These are phyloP conservation scores for Coemansia sp. DNA, from an alignment of 192 early-diverging fungal genomes.

Conservation along the genomic window DNA sequence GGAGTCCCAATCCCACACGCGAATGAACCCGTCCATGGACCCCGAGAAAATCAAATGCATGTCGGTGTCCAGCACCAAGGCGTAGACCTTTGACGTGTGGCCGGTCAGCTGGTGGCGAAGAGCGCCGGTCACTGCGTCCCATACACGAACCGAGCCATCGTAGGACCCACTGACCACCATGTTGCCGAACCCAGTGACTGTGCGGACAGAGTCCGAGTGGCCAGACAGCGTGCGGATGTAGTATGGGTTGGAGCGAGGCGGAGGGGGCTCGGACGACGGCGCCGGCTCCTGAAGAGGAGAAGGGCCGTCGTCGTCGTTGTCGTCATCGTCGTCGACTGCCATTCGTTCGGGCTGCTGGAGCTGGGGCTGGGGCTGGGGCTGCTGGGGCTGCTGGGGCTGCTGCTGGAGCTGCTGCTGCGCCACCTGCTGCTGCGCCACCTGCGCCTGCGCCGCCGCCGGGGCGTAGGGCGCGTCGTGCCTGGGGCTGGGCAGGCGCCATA, in stretches of 20 bases:
- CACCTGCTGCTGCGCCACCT: too few species aligned
- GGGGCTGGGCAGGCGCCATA: slow-evolving; percentile 89
- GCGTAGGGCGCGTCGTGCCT: slow-evolving; percentile 54
- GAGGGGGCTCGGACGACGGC: too few species aligned
- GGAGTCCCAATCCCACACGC: slow-evolving; percentile 87
- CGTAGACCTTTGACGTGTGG: slow-evolving; percentile 94
- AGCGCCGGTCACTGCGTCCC: slow-evolving; percentile 78
- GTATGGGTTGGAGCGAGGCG: slow-evolving; percentile 64
- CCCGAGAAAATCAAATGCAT: slow-evolving; percentile 85
- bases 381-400: background rate
- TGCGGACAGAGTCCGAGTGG: slow-evolving; percentile 88
- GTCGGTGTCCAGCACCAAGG: slow-evolving; percentile 84
- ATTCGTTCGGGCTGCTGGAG: slow-evolving; percentile 1
- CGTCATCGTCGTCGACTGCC: slow-evolving; percentile 14
- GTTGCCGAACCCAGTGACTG: slow-evolving; percentile 85
- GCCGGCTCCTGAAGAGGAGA: too few species aligned
- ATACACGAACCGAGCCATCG: slow-evolving; percentile 86
- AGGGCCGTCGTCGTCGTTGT: background rate
- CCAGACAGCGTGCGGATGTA: slow-evolving; percentile 79
- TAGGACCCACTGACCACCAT: slow-evolving; percentile 89
- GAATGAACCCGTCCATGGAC: slow-evolving; percentile 89
- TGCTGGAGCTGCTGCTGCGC: too few species aligned
- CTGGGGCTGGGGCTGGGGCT: slow-evolving; percentile 6
- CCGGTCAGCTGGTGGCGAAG: slow-evolving; percentile 70
- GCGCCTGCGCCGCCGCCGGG: background rate